Evolutionary conservation across 768 basidiomycete genomes (phyloP), one percentile per base, ranked within the genome.

Genomic region (Mycena indigotica): DNA sequence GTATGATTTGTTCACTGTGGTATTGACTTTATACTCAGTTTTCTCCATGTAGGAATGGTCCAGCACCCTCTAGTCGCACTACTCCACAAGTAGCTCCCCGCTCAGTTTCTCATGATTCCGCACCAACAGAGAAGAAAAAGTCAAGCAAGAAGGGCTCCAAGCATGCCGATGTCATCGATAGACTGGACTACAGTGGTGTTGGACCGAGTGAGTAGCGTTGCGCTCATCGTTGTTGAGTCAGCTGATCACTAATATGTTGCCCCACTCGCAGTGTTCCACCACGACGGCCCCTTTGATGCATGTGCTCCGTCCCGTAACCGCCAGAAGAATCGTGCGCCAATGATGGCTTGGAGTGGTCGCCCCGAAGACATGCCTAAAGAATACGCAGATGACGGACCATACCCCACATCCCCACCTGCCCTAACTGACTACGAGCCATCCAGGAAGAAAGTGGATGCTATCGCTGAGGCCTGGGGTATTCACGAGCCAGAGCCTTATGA

Each of bases 401-500:
- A 89, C 69, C 80, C 87, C 3, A 13, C 46, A 8, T 68, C 84
- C 52, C 71, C 82, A 13, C 73, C 75, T 49, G 73, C 75, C 3
- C 84, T 83, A 67, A 72, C 79, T 62, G 80, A 82, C 46, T 80
- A 82, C 53, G 80, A 84, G 57, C 81, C 82, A 8, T 84, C 87
- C 29, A 92, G 46, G 84, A 91, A 90, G 74, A 91, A 91, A 67
- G 86, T 90, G 29, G 91, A 94, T 65, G 91, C 89, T 32, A 86
- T 95, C 57, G 92, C 92, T 45, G 93, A 94, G 72, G 93, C 93
- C 1, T 94, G 93, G 93, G 93, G 93, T 32, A 92, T 91, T 50
- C 90, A 93, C 65, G 93, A 94, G 66, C 93, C 93, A 4, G 93
- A 95, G 67, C 93, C 93, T 5, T 94, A 82, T 65, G 92, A 95